Evolutionary conservation across 129 eudicot genomes (phyloP), one percentile per base, ranked within the genome.

Genomic region (Glebionis coronaria): DNA sequence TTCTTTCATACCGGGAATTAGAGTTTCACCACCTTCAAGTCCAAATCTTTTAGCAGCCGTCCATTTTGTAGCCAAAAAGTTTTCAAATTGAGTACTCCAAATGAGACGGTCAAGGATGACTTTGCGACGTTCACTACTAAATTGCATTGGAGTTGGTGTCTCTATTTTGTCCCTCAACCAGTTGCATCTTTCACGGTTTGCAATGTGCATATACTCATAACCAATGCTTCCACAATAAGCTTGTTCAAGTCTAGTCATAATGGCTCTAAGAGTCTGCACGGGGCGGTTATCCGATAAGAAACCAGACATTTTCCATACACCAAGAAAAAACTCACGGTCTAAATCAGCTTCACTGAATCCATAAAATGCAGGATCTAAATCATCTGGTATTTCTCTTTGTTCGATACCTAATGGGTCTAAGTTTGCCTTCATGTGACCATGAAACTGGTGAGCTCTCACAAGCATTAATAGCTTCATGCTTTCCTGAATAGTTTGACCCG

Each of bases 1-100:
- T 74, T 93, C 97, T 78, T 93, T 93, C 99, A 93, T 88, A 25
- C 99, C 99, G 23, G 99, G 99, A 51, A 93, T 93, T 74, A 93
- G 77, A 5, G 97, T 89, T 81, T 93, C 99, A 53, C 97, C 86
- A 12, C 99, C 96, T 78, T 93, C 99, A 19, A 93, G 97, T 57
- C 97, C 99, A 66, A 93, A 93, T 61, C 99, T 80, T 62, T 92
- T 92, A 18, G 98, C 98, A 57, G 98, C 90, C 9, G 94, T 86
- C 98, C 96, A 93, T 71, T 93, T 93, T 57, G 99, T 90, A 5
- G 99, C 99, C 73, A 93, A 84, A 74, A 93, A 88, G 73, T 86
- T 93, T 75, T 93, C 99, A 67, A 93, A 93, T 63, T 93, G 99
- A 10, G 92, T 73, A 58, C 99, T 81, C 99, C 99, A 93, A 8